Percentiles rank a stretch among this genome's conserved stretches.
phyloP scores from a whole-genome alignment of 2,329 filamentous ascomycete species.

The Hypoxylon sp. region DNA sequence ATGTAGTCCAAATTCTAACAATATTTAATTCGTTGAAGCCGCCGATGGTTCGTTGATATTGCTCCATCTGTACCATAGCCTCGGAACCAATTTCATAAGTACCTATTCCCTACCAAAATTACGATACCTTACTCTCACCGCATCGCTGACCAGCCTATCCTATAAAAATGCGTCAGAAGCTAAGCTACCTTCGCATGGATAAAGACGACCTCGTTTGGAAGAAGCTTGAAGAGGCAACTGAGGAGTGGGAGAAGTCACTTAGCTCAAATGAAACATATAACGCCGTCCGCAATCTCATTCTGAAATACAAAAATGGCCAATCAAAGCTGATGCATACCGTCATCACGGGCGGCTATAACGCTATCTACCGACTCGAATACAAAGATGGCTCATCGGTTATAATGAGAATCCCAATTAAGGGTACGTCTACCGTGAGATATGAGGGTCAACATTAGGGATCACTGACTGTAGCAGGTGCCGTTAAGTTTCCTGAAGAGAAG shows the following conservation, averaged over 20 bases:
- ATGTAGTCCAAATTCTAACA: no score
- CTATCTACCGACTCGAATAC: slow-evolving; percentile 54
- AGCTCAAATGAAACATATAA: slow-evolving; percentile 41
- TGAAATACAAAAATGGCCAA: slow-evolving; percentile 48
- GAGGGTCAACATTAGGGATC: neutral
- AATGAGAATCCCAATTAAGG: slow-evolving; percentile 53
- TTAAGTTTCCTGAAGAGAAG: slow-evolving; percentile 57
- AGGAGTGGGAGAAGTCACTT: slow-evolving; percentile 49
- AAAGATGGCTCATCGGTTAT: slow-evolving; percentile 53
- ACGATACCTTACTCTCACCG: no score
- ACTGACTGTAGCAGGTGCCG: neutral
- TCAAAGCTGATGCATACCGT: slow-evolving; percentile 46
- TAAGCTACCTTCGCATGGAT: slow-evolving; percentile 45
- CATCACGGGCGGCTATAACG: slow-evolving; percentile 53
- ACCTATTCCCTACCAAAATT: no score
- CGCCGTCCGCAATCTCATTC: slow-evolving; percentile 47
- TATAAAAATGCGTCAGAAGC: slow-evolving; percentile 48
- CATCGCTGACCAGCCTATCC: neutral
- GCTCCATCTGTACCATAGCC: no score
- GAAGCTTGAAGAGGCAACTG: slow-evolving; percentile 47
- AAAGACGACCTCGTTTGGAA: slow-evolving; percentile 53
- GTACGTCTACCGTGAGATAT: slow-evolving; percentile 10
- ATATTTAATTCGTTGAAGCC: no score
- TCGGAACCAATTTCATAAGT: no score
- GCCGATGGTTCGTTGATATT: no score